Conservation (phyloP, 176 grass and related monocot genomes). For the Dactylis glomerata region DNA sequence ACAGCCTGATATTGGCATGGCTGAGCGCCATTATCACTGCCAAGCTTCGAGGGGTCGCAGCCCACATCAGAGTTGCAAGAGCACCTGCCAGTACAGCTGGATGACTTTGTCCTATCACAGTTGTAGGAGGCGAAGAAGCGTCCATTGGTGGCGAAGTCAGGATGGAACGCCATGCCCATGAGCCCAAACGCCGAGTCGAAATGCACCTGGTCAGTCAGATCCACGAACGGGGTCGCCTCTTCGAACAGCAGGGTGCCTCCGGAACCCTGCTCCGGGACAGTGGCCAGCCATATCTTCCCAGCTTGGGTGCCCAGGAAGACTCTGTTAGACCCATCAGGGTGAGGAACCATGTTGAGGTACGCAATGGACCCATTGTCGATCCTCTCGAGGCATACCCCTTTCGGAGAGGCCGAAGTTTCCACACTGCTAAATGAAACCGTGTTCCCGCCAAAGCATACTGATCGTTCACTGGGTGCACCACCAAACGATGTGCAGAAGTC, state of each 20-base stretch:
- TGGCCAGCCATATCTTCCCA: constrained; percentile 81
- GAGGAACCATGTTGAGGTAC: constrained; percentile 83
- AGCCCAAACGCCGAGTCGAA: constrained; percentile 66
- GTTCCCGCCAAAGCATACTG: constrained; percentile 56
- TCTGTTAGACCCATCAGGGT: constrained; percentile 85
- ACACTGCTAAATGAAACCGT: constrained; percentile 58
- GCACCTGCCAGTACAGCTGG: constrained; percentile 64
- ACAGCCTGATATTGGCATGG: constrained; percentile 85
- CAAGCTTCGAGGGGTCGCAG: constrained; percentile 82
- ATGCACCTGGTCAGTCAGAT: constrained; percentile 89
- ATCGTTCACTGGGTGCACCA: constrained; percentile 33
- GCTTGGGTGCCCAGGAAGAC: constrained; percentile 77
- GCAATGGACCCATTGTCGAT: constrained; percentile 70
- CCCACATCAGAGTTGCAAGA: constrained; percentile 81
- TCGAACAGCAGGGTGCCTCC: constrained; percentile 49
- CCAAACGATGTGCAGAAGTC: constrained; percentile 77
- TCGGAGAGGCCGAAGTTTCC: constrained; percentile 40
- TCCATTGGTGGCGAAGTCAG: constrained; percentile 66
- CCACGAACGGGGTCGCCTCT: constrained; percentile 58
- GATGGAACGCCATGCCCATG: constrained; percentile 89
- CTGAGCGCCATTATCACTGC: constrained; percentile 61
- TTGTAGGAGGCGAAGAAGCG: constrained; percentile 96
- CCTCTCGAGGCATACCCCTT: constrained; percentile 84
- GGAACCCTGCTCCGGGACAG: constrained; percentile 81
- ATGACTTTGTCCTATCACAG: constrained; percentile 71